Conservation (phyloP, 257 asterid genomes). For the Ajuga chamaepitys region DNA sequence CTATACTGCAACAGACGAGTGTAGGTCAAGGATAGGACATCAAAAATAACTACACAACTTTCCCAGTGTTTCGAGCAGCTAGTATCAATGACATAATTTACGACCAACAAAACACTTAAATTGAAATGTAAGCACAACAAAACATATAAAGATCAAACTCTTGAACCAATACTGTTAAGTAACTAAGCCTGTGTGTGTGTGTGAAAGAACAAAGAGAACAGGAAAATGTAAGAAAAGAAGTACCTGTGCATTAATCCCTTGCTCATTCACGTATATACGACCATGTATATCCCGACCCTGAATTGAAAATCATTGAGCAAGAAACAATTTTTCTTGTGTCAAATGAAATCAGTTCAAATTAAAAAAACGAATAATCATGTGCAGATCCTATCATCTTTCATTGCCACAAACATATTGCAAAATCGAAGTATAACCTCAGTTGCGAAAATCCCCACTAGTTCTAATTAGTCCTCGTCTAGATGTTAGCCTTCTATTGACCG, state of each 20-base stretch:
- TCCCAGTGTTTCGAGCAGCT: neutral
- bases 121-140: neutral
- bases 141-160: neutral
- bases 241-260: constrained; percentile 98
- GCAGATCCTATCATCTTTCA: neutral
- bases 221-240: neutral
- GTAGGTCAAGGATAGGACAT: constrained; percentile 2
- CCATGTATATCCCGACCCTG: constrained; percentile 86
- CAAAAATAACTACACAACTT: neutral
- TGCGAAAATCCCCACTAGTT: too few species aligned
- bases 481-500: too few species aligned
- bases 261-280: constrained; percentile 85
- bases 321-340: neutral
- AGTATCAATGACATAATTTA: neutral
- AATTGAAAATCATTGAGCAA: constrained; percentile 11
- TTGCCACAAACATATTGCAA: neutral
- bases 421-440: neutral
- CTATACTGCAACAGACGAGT: constrained; percentile 71
- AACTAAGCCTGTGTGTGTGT: neutral
- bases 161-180: neutral
- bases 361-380: neutral
- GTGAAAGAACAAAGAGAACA: neutral
- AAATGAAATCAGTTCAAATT: neutral
- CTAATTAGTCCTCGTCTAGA: too few species aligned
- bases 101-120: neutral